phyloP scores from a whole-genome alignment of 2,329 filamentous ascomycete species.

The Allantophomopsis cytisporea region DNA sequence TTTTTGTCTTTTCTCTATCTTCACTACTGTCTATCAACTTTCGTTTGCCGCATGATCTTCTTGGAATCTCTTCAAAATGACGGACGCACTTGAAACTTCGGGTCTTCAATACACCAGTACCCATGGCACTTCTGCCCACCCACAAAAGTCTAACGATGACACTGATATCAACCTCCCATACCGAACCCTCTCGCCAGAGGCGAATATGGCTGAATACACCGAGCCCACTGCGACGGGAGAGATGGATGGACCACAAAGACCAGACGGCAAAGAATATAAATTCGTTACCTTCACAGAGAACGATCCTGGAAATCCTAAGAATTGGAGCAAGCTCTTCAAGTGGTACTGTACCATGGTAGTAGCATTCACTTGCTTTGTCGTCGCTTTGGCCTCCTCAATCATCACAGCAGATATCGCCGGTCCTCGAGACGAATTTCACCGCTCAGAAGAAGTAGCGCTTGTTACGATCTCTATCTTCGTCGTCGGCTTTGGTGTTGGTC shows the following conservation, averaged over 20 bases:
- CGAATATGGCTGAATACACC: conserved; percentile 55
- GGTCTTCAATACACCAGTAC: too few species aligned
- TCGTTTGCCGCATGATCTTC: too few species aligned
- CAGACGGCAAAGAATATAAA: conserved; percentile 28
- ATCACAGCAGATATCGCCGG: conserved; percentile 65
- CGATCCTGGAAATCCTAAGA: conserved; percentile 73
- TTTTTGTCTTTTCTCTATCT: too few species aligned
- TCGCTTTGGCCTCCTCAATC: conserved; percentile 49
- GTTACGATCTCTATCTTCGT: conserved; percentile 67
- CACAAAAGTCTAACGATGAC: neutral
- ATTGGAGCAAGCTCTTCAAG: conserved; percentile 66
- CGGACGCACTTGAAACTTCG: too few species aligned
- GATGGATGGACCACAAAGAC: conserved; percentile 25
- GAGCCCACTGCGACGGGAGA: conserved; percentile 46
- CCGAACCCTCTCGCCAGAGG: conserved; percentile 43
- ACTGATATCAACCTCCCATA: conserved; percentile 47
- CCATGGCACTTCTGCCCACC: too few species aligned
- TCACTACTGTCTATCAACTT: too few species aligned
- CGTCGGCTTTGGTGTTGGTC: conserved; percentile 69
- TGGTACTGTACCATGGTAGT: conserved; percentile 84
- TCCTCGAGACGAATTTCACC: conserved; percentile 46
- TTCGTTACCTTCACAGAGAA: conserved; percentile 58
- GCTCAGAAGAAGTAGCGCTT: conserved; percentile 60
- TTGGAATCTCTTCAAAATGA: too few species aligned
- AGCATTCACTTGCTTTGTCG: conserved; percentile 61